These are phyloP conservation scores for Odontarrhena argentea DNA, from an alignment of 345 rosid species.

Conservation along the genomic window DNA sequence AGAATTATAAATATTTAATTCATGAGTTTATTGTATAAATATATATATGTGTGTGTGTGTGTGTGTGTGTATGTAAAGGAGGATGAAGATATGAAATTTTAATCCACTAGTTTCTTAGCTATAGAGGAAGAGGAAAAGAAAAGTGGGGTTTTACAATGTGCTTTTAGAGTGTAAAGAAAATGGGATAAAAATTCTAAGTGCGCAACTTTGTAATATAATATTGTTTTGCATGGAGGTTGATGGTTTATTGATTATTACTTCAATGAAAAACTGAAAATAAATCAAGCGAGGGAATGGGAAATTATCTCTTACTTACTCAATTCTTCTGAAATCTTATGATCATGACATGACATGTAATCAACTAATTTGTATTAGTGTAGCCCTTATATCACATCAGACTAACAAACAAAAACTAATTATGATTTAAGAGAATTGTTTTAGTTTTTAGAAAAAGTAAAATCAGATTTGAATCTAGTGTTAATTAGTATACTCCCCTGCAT, in stretches of 20 bases:
- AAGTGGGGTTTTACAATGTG: slow-evolving; percentile 25
- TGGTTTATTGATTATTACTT: not conserved
- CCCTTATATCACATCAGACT: no score
- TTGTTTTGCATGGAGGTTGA: slow-evolving; percentile 38
- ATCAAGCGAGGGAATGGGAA: slow-evolving; percentile 36
- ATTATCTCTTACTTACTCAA: slow-evolving; percentile 9
- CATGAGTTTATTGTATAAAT: slow-evolving; percentile 3
- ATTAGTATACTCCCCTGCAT: no score
- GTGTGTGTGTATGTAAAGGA: slow-evolving; percentile 10
- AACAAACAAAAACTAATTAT: no score
- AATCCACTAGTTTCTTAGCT: slow-evolving; percentile 36
- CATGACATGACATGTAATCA: no score
- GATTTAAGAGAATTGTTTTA: no score
- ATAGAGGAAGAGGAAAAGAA: slow-evolving; percentile 23
- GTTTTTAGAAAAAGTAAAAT: no score
- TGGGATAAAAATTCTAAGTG: slow-evolving; percentile 8
- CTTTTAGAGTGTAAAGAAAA: slow-evolving; percentile 41
- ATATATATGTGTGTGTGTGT: not conserved
- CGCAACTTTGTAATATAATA: slow-evolving; percentile 32
- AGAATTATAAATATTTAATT: not conserved
- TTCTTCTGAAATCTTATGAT: not conserved
- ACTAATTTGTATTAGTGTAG: no score
- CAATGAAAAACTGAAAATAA: not conserved
- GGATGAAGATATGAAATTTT: slow-evolving; percentile 13
- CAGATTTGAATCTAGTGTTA: no score